phyloP scores from a whole-genome alignment of 305 asterid genomes.

The Fraxinus sp. region DNA sequence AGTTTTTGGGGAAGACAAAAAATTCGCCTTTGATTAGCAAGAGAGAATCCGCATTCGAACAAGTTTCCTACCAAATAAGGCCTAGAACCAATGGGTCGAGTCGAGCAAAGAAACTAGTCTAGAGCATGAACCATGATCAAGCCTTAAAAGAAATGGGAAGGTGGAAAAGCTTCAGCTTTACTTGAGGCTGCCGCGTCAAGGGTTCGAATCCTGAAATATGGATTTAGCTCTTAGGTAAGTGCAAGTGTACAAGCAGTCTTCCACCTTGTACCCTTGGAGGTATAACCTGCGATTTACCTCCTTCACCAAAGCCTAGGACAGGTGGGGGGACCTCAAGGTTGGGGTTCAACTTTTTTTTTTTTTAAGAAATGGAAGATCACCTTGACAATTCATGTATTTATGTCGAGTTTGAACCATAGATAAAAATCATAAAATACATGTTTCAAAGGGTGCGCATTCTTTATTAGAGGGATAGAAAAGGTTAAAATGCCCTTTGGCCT shows the following conservation, averaged over 20 bases:
- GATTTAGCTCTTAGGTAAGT: no score
- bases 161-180: no score
- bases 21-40: neutral
- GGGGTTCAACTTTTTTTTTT: no score
- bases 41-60: neutral
- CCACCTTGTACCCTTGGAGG: no score
- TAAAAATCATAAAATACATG: neutral
- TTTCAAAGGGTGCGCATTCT: neutral
- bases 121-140: neutral
- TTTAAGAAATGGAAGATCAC: neutral
- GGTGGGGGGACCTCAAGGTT: no score
- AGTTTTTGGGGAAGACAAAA: neutral
- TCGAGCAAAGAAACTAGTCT: neutral
- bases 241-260: no score
- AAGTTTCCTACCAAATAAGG: neutral
- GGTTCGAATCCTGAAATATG: no score
- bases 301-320: no score
- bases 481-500: neutral
- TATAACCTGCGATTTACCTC: no score
- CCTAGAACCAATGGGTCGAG: neutral
- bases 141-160: neutral
- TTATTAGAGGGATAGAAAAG: neutral
- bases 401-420: neutral
- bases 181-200: no score
- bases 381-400: neutral